Evolutionary conservation across 73 alveolate species (phyloP).

Genomic region (Uronychia setigera): DNA sequence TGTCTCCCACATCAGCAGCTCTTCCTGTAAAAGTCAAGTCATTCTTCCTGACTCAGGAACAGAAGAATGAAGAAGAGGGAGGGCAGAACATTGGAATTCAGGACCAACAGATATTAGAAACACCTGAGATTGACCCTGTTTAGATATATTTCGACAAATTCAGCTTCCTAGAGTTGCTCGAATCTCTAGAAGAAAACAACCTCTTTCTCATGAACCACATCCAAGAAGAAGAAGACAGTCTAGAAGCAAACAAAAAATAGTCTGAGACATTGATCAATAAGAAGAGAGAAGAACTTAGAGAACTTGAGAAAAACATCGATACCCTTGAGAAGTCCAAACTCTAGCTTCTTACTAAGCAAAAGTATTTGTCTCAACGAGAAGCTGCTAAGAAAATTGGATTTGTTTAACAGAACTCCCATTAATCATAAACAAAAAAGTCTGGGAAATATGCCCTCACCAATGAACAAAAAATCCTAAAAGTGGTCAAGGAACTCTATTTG

Average conservation of each 20-base stretch:
- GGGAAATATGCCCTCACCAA: constrained; percentile 7
- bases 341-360: background rate
- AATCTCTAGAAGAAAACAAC: constrained; percentile 42
- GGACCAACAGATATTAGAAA: background rate
- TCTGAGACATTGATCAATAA: background rate
- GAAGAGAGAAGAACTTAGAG: background rate
- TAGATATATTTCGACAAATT: constrained; percentile 31
- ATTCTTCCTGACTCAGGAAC: background rate
- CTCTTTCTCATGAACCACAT: constrained; percentile 47
- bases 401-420: background rate
- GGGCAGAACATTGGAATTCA: background rate
- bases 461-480: background rate
- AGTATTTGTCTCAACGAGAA: background rate
- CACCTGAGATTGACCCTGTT: constrained; percentile 3
- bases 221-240: constrained; percentile 52
- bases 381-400: background rate
- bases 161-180: constrained; percentile 25
- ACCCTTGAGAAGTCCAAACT: background rate
- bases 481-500: background rate
- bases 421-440: background rate
- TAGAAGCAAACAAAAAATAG: background rate
- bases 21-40: background rate
- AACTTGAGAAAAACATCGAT: constrained; percentile 12
- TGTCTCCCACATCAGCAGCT: constrained; percentile 1
- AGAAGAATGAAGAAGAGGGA: constrained; percentile 15